These are phyloP conservation scores for Stylosanthes scabra DNA, from an alignment of 331 rosid species.

Conservation along the genomic window DNA sequence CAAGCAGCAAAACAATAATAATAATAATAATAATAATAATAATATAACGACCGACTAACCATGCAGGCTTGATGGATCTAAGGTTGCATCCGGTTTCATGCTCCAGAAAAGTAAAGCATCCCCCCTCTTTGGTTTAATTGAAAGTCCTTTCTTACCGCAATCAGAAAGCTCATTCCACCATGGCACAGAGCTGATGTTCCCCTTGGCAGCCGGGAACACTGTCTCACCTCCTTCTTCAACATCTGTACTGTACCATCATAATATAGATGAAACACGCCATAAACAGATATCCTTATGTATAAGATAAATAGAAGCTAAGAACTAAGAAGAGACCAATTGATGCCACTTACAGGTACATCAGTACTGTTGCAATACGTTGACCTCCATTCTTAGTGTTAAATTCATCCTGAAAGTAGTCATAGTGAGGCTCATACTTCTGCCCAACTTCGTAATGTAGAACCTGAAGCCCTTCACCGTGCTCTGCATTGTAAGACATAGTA, in stretches of 20 bases:
- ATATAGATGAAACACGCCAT: slow-evolving; percentile 28
- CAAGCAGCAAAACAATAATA: slow-evolving; percentile 30
- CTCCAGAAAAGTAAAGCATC: slow-evolving; percentile 99
- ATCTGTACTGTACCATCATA: slow-evolving; percentile 71
- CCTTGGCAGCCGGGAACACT: slow-evolving; percentile 96
- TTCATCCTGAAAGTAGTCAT: slow-evolving; percentile 90
- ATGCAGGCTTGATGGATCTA: slow-evolving; percentile 96
- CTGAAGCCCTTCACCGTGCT: slow-evolving; percentile 99
- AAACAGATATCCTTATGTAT: slow-evolving; percentile 25
- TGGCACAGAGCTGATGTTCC: slow-evolving; percentile 87
- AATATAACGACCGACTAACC: slow-evolving; percentile 55
- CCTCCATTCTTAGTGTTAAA: slow-evolving; percentile 90
- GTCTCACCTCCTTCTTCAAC: slow-evolving; percentile 99
- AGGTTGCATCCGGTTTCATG: slow-evolving; percentile 93
- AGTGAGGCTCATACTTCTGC: slow-evolving; percentile 98
- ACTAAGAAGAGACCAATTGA: slow-evolving; percentile 31
- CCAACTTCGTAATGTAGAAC: slow-evolving; percentile 98
- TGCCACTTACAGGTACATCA: slow-evolving; percentile 93
- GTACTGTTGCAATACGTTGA: slow-evolving; percentile 93
- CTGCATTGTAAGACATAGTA: slow-evolving; percentile 51
- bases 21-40: background rate
- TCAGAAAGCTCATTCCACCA: slow-evolving; percentile 99
- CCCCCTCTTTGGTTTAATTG: slow-evolving; percentile 93
- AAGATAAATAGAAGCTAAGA: slow-evolving; percentile 27
- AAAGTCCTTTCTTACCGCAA: slow-evolving; percentile 90